Percentiles rank a stretch among this genome's conserved stretches.
Evolutionary conservation across 192 early-diverging fungal species (phyloP).

Genomic region (Diversispora epigaea): DNA sequence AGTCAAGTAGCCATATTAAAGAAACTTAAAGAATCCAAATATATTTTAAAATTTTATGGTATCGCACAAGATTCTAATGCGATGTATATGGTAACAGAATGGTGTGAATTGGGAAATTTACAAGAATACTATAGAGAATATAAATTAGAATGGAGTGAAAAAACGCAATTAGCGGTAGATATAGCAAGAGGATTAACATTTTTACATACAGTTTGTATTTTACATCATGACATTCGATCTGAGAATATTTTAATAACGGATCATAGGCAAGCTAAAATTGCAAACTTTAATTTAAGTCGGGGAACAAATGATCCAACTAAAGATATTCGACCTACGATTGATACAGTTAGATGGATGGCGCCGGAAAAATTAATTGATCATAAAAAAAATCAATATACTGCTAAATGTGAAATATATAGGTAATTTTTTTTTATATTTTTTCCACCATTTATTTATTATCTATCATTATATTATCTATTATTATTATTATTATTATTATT

Average conservation of each 20-base stretch:
- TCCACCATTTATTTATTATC: background rate
- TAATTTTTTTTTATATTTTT: background rate
- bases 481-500: background rate
- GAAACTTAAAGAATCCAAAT: constrained; percentile 24
- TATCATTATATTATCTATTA: no score
- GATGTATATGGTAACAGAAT: constrained; percentile 29
- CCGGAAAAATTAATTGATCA: constrained; percentile 16
- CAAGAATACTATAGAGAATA: constrained; percentile 19
- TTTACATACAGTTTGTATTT: constrained; percentile 20
- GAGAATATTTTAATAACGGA: background rate
- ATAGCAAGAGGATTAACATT: constrained; percentile 24
- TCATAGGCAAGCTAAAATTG: background rate
- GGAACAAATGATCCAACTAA: constrained; percentile 15
- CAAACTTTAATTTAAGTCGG: constrained; percentile 18
- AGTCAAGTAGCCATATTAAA: constrained; percentile 26
- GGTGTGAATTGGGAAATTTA: constrained; percentile 29
- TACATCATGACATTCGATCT: constrained; percentile 20
- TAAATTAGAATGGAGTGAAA: background rate
- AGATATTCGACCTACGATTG: background rate
- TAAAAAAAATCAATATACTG: constrained; percentile 6
- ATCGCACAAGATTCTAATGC: background rate
- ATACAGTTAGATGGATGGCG: constrained; percentile 16
- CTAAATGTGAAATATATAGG: constrained; percentile 19
- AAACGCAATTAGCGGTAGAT: constrained; percentile 14
- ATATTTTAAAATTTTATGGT: constrained; percentile 29